Evolutionary conservation across 805 yeast species (phyloP).

Genomic region (Kregervanrija pseudodelftensis): DNA sequence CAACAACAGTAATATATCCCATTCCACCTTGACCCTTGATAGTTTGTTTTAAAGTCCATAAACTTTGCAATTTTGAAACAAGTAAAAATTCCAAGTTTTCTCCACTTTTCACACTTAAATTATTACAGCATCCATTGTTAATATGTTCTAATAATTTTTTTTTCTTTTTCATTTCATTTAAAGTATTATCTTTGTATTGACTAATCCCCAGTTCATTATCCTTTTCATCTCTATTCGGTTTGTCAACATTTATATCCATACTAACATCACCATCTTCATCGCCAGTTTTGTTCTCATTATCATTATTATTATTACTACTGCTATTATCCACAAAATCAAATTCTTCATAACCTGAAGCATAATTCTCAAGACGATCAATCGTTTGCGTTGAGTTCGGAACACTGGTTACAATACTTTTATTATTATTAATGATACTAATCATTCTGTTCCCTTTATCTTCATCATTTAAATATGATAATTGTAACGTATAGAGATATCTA

Average conservation of each 20-base stretch:
- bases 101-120: constrained; percentile 25
- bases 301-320: neutral
- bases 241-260: constrained; percentile 9
- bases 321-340: neutral
- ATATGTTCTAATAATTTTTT: constrained; percentile 22
- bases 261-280: constrained; percentile 3
- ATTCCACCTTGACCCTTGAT: constrained; percentile 73
- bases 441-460: constrained; percentile 28
- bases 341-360: constrained; percentile 5
- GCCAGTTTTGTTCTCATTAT: neutral
- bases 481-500: constrained; percentile 42
- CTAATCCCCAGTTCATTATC: constrained; percentile 12
- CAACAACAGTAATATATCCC: constrained; percentile 45
- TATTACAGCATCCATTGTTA: constrained; percentile 44
- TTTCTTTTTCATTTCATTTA: constrained; percentile 12
- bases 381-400: constrained; percentile 19
- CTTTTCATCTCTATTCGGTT: constrained; percentile 13
- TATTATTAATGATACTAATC: constrained; percentile 41
- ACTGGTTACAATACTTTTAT: constrained; percentile 28
- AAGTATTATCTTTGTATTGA: constrained; percentile 20
- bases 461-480: constrained; percentile 39
- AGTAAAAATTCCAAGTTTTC: constrained; percentile 54
- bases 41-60: constrained; percentile 65
- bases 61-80: constrained; percentile 51
- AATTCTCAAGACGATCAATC: constrained; percentile 7